Percentiles rank a stretch among this genome's conserved stretches.
phyloP scores from a whole-genome alignment of 2,329 filamentous ascomycete species.

The Cordyceps tenuipes region DNA sequence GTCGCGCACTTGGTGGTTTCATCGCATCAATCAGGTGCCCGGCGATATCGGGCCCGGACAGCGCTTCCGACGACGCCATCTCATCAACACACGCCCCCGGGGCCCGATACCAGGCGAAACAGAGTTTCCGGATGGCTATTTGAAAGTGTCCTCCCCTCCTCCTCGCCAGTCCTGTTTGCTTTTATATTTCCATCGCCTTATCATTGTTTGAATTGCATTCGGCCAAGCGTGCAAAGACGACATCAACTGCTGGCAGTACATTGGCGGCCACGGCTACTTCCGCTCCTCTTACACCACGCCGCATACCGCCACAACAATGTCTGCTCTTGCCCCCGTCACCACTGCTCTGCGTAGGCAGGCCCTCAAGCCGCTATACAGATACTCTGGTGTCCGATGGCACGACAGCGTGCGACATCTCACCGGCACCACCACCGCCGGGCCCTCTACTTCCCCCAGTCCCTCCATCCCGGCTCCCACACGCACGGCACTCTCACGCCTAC shows the following conservation, averaged over 20 bases:
- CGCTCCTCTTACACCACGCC: slow-evolving; percentile 2
- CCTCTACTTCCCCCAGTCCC: neutral
- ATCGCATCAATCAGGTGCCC: neutral
- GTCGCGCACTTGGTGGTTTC: too few species aligned
- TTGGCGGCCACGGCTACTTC: neutral
- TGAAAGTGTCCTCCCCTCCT: slow-evolving; percentile 7
- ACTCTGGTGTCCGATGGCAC: slow-evolving; percentile 5
- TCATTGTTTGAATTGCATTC: neutral
- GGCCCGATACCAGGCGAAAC: slow-evolving; percentile 1
- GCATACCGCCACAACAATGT: slow-evolving; percentile 3
- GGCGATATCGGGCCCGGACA: slow-evolving; percentile 11
- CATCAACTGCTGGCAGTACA: neutral
- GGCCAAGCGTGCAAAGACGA: neutral
- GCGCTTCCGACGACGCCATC: slow-evolving; percentile 3
- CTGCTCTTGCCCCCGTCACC: slow-evolving; percentile 5
- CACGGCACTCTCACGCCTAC: slow-evolving; percentile 16
- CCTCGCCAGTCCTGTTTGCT: neutral
- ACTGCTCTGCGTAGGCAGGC: slow-evolving; percentile 4
- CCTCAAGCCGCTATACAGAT: slow-evolving; percentile 9
- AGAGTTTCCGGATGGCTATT: slow-evolving; percentile 10
- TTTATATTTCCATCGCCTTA: neutral
- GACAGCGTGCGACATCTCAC: slow-evolving; percentile 10
- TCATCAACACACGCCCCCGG: slow-evolving; percentile 6
- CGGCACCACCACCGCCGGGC: slow-evolving; percentile 4
- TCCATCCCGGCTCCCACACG: slow-evolving; percentile 3